Evolutionary conservation across 805 yeast species (phyloP), one percentile per base, ranked within the genome.

Genomic region (Saturnispora halmiae): DNA sequence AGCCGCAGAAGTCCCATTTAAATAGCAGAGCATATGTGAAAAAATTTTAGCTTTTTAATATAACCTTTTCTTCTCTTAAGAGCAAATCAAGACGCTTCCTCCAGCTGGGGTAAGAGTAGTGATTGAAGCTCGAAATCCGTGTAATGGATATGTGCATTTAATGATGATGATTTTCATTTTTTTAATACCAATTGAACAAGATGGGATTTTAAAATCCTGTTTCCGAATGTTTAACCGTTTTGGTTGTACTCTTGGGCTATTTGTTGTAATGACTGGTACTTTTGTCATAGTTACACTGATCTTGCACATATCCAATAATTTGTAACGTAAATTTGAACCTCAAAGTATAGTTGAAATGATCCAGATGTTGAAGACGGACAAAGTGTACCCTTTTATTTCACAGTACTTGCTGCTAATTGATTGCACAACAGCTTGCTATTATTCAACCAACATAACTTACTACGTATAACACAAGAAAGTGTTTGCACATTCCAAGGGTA

Each of bases 201-300:
- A 40, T 42, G 40, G 37, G 44, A 36, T 31, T 32, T 40, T 47
- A 53, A 46, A 48, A 41, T 40, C 34, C 28, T 41, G 36, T 39
- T 38, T 38, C 50, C 46, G 35, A 11, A 8, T 27, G 42, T 38
- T 25, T 33, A 25, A n/a, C 20, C 61, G 65, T 63, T 61, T 63
- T 67, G 64, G 49, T 19, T 35, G 41, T 70, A 69, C 76, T 75
- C 70, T 72, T 66, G 70, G 60, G 51, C 58, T 61, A 14, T 33
- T 14, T 51, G 56, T 55, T 65, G 78, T 76, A 52, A 66, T 74
- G 80, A 74, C 65, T 59, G 79, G 82, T 74, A 80, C 67, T 61
- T 68, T 67, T 70, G 90, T 82, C 88, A 82, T 82, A 82, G 88
- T 81, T 81, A 81, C 88, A 80, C 88, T 80, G 88, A 80, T 44